Evolutionary conservation across 441 rosid genomes (phyloP).

Genomic region (Gossypium gossypioides): DNA sequence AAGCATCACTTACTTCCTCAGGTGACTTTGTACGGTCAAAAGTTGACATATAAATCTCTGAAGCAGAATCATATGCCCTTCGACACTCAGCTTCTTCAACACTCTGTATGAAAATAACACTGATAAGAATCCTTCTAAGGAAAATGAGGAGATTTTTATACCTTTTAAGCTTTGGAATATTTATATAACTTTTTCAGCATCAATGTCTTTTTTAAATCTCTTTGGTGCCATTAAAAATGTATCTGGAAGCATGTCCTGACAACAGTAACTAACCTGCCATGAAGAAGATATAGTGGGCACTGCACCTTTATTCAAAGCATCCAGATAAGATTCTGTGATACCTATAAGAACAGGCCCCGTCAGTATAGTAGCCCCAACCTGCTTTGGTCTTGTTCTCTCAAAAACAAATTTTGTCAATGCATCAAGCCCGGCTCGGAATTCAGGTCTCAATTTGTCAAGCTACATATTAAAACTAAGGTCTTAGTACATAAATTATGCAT

Average conservation of each 20-base stretch:
- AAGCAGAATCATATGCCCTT: conserved; percentile 76
- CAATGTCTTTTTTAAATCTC: not conserved
- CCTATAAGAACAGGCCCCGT: conserved; percentile 94
- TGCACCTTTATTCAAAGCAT: conserved; percentile 93
- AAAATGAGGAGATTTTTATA: not conserved
- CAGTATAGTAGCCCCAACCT: conserved; percentile 77
- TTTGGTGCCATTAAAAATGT: not conserved
- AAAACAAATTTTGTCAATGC: conserved; percentile 88
- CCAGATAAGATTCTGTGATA: conserved; percentile 75
- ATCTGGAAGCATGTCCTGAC: not conserved
- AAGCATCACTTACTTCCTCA: conserved; percentile 62
- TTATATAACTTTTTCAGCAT: not conserved
- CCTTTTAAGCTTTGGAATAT: not conserved
- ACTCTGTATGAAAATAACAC: conserved; percentile 36
- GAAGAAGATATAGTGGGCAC: conserved; percentile 95
- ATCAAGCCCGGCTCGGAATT: conserved; percentile 77
- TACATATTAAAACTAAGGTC: conserved; percentile 25
- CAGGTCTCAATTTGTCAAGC: conserved; percentile 74
- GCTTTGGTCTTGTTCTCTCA: conserved; percentile 97
- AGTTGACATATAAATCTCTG: conserved; percentile 53
- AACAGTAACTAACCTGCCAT: conserved; percentile 73
- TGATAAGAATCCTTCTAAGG: not conserved
- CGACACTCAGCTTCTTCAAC: conserved; percentile 97
- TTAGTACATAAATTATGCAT: not conserved
- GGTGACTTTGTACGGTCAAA: conserved; percentile 72